These are phyloP conservation scores for Zymoseptoria tritici DNA, from an alignment of 2,329 filamentous ascomycete species.

Conservation along the genomic window DNA sequence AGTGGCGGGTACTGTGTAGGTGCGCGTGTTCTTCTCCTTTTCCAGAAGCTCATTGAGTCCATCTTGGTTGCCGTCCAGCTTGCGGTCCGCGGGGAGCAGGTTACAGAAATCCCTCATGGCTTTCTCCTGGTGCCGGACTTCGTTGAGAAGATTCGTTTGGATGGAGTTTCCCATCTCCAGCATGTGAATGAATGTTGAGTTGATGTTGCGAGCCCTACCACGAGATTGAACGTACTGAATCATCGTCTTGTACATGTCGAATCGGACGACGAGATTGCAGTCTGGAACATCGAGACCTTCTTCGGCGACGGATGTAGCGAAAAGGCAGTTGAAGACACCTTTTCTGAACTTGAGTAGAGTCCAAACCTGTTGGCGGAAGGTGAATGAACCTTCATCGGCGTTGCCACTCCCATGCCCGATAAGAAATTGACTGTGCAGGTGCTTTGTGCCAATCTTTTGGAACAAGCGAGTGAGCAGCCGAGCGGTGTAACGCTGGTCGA, in stretches of 20 bases:
- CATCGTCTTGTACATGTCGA: conserved; percentile 80
- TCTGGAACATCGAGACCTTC: conserved; percentile 60
- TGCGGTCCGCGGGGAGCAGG: conserved; percentile 64
- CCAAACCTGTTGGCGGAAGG: conserved; percentile 66
- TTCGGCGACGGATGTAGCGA: conserved; percentile 58
- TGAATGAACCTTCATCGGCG: conserved; percentile 50
- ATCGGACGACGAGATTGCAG: conserved; percentile 63
- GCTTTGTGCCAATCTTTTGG: conserved; percentile 46
- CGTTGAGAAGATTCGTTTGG: conserved; percentile 51
- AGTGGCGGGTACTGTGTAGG: conserved; percentile 56
- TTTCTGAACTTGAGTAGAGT: conserved; percentile 59
- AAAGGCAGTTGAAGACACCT: conserved; percentile 53
- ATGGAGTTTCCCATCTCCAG: conserved; percentile 60
- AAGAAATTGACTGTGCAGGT: conserved; percentile 56
- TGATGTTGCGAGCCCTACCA: conserved; percentile 69
- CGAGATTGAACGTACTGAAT: conserved; percentile 94
- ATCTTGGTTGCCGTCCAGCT: conserved; percentile 54
- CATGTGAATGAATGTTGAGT: conserved; percentile 82
- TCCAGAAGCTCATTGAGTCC: conserved; percentile 50
- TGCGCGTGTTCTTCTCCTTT: conserved; percentile 41
- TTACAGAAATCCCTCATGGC: conserved; percentile 70
- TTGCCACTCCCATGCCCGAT: conserved; percentile 48
- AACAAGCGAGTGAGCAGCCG: conserved; percentile 65
- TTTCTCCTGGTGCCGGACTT: conserved; percentile 52
- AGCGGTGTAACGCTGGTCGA: conserved; percentile 70